Percentiles rank a stretch among this genome's conserved stretches.
Evolutionary conservation across 1,284 basidiomycete species (phyloP).

Genomic region (Ustilago loliicola): DNA sequence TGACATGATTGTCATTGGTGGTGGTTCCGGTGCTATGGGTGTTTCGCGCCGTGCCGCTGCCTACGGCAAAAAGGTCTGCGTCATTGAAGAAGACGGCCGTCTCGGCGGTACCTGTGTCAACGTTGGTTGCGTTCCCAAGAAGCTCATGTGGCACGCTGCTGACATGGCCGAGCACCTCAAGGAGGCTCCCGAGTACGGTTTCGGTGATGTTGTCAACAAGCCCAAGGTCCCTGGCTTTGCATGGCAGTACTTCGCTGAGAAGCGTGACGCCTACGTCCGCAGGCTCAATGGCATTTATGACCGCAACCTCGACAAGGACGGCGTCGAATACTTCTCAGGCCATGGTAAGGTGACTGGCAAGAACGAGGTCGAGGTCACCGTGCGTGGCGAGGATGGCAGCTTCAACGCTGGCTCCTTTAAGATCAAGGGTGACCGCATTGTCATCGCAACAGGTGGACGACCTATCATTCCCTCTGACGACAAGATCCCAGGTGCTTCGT

Average conservation of each 20-base stretch:
- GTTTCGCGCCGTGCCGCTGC: slow-evolving; percentile 78
- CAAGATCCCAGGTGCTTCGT: slow-evolving; percentile 86
- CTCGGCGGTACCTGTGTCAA: slow-evolving; percentile 97
- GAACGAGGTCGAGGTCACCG: slow-evolving; percentile 64
- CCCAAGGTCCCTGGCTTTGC: slow-evolving; percentile 76
- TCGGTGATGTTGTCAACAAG: slow-evolving; percentile 71
- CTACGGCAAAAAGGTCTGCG: slow-evolving; percentile 92
- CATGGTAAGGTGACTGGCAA: slow-evolving; percentile 73
- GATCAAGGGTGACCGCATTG: slow-evolving; percentile 65
- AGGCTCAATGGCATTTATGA: slow-evolving; percentile 90
- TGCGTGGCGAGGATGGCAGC: slow-evolving; percentile 69
- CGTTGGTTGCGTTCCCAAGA: slow-evolving; percentile 75
- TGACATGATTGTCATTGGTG: slow-evolving; percentile 69
- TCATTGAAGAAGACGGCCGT: slow-evolving; percentile 82
- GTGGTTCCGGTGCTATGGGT: slow-evolving; percentile 70
- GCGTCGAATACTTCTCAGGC: slow-evolving; percentile 89
- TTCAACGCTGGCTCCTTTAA: slow-evolving; percentile 73
- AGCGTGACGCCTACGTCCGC: slow-evolving; percentile 94
- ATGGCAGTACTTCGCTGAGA: slow-evolving; percentile 91
- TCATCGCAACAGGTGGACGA: slow-evolving; percentile 85
- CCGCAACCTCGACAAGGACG: slow-evolving; percentile 85
- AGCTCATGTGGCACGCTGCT: slow-evolving; percentile 99
- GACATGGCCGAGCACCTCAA: slow-evolving; percentile 84
- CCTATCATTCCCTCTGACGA: slow-evolving; percentile 85
- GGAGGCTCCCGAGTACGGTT: slow-evolving; percentile 83